Base-by-base conservation (phyloP, 352 stramenopile species). In the Globisporangium radiosum region DNA sequence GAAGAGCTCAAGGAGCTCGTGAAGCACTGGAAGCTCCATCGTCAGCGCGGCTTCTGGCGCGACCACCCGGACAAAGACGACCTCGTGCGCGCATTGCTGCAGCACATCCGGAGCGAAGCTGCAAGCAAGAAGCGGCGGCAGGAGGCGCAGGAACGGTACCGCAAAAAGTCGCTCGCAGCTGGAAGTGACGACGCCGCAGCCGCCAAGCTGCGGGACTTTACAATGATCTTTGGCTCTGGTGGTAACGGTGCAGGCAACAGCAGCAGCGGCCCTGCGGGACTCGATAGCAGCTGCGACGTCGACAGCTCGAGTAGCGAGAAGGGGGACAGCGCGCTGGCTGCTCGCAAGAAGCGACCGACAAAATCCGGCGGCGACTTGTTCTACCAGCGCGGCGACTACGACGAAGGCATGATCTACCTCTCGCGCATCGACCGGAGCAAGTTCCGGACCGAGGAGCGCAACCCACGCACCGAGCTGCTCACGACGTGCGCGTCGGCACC, bases 1-100 rank as follows among this genome's bases (percentile, higher is more conserved):
- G 87, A 97, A 49, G 86, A 97, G 71, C 79, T 97, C 47, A 97
- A 97, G 66, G 90, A 97, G 60, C 73, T 97, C 9, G 87, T 96
- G 13, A 92, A 95, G 59, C 81, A 94, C 68, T 97, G 88, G 86
- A 95, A 96, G 65, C 73, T 96, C 5, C 88, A 97, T 54, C 80
- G 77, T 7, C 83, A 96, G 64, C 86, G 87, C 7, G 84, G 87
- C 13, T 97, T 97, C 62, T 96, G 86, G 88, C 86, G 86, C 25
- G 87, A 94, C 61, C 85, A 97, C 56, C 85, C 85, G 4, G 81
- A 94, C 63, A 95, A 95, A 68, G 87, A 97, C 50, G 86, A 97
- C 58, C 80, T 97, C 42, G 81, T 96, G 53, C 76, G 83, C 19
- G 88, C 88, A 4, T 57, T 96, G 8, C 63, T 97, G 36, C 81